Evolutionary conservation across 2,329 filamentous ascomycete genomes (phyloP).

Genomic region (Aspergillus piperis): DNA sequence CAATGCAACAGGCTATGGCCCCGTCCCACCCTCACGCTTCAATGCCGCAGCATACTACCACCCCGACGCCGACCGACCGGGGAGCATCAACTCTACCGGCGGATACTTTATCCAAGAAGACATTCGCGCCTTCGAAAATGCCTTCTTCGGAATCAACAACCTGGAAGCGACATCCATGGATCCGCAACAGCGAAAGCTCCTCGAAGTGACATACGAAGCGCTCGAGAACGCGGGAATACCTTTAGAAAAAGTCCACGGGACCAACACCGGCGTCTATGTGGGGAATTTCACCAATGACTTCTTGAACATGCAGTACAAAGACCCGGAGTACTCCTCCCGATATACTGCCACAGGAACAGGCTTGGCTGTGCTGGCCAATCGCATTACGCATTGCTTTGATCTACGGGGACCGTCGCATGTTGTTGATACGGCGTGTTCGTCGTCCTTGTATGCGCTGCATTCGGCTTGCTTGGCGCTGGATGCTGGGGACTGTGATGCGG

Average conservation of each 20-base stretch:
- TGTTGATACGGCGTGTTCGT: constrained; percentile 43
- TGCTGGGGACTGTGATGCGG: constrained; percentile 21
- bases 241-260: neutral
- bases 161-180: constrained; percentile 21
- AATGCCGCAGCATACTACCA: constrained; percentile 8
- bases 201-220: constrained; percentile 15
- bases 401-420: neutral
- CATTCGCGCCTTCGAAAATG: constrained; percentile 11
- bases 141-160: constrained; percentile 13
- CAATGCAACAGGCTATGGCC: neutral
- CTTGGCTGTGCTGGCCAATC: constrained; percentile 18
- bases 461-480: constrained; percentile 33
- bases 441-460: constrained; percentile 41
- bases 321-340: constrained; percentile 7
- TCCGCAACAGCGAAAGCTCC: constrained; percentile 13
- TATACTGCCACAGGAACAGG: constrained; percentile 20
- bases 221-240: constrained; percentile 9
- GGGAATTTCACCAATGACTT: constrained; percentile 24
- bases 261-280: constrained; percentile 16
- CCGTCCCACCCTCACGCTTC: constrained; percentile 1
- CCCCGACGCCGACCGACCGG: neutral
- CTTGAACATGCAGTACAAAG: constrained; percentile 19
- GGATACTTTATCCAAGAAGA: constrained; percentile 11
- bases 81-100: neutral
- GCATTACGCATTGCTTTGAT: constrained; percentile 6